A percentile compares a stretch with the other conserved stretches of the same genome.
phyloP scores from a whole-genome alignment of 306 rosid genomes.

The Cicer arietinum region DNA sequence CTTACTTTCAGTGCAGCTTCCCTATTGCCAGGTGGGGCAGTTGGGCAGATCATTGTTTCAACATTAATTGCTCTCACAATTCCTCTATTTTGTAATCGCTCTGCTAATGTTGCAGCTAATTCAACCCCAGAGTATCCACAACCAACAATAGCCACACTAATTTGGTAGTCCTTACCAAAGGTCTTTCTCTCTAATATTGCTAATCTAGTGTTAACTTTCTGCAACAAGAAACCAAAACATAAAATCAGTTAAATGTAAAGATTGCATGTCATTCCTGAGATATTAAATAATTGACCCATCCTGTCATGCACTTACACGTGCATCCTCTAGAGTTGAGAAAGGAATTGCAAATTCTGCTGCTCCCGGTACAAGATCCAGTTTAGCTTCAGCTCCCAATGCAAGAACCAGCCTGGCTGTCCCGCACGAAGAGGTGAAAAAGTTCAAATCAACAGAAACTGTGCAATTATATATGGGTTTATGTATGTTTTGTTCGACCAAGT shows the following conservation, averaged over 20 bases:
- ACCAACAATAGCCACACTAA: conserved; percentile 91
- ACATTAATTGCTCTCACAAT: conserved; percentile 81
- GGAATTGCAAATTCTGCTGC: conserved; percentile 83
- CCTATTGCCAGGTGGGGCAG: conserved; percentile 83
- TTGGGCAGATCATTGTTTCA: conserved; percentile 72
- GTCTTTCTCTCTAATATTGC: conserved; percentile 78
- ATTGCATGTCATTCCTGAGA: conserved; percentile 17
- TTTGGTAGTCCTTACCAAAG: conserved; percentile 68
- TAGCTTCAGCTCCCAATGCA: conserved; percentile 94
- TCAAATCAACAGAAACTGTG: conserved; percentile 45
- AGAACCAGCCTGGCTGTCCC: conserved; percentile 99
- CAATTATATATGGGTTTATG: not conserved
- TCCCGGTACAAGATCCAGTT: conserved; percentile 88
- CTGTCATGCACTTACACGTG: conserved; percentile 63
- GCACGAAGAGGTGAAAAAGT: conserved; percentile 42
- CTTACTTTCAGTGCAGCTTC: conserved; percentile 89
- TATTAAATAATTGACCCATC: conserved; percentile 29
- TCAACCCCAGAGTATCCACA: conserved; percentile 97
- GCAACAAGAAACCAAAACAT: conserved; percentile 44
- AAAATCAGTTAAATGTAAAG: conserved; percentile 21
- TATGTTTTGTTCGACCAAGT: too few relatives aligned
- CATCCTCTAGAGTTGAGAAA: conserved; percentile 90
- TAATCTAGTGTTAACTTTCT: conserved; percentile 76
- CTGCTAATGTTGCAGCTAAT: conserved; percentile 92
- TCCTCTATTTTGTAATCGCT: conserved; percentile 84